phyloP scores from a whole-genome alignment of 345 rosid species.

The Jatropha curcas region DNA sequence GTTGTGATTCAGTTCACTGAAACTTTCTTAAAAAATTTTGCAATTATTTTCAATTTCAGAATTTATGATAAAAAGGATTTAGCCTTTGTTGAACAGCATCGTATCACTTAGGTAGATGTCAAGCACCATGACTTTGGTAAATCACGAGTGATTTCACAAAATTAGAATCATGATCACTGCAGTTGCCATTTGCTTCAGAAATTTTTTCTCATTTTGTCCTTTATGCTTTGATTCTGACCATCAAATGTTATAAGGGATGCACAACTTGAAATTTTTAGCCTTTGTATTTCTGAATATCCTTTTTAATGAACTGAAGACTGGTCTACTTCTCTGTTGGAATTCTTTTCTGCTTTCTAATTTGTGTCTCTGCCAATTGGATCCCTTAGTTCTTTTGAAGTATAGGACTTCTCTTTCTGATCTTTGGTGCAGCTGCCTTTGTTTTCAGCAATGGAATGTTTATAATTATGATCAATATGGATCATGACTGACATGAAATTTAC shows the following conservation, averaged over 20 bases:
- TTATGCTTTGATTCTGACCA: not conserved
- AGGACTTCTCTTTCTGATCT: not conserved
- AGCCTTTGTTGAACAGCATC: not conserved
- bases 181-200: not conserved
- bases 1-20: not conserved
- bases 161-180: not conserved
- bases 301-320: too few relatives aligned
- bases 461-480: slow-evolving; percentile 3
- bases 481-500: slow-evolving; percentile 9
- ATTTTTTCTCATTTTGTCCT: not conserved
- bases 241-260: not conserved
- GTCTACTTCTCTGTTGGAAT: too few relatives aligned
- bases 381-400: too few relatives aligned
- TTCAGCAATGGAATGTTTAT: slow-evolving; percentile 9
- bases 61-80: not conserved
- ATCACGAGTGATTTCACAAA: too few relatives aligned
- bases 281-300: not conserved
- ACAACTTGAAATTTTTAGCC: not conserved
- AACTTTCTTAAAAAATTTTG: not conserved
- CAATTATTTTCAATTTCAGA: not conserved
- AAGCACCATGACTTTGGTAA: too few relatives aligned
- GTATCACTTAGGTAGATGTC: too few relatives aligned
- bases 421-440: not conserved
- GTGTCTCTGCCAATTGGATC: too few relatives aligned
- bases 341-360: too few relatives aligned